phyloP scores from a whole-genome alignment of 2,329 filamentous ascomycete genomes.

The Ceratocystis cubensis region DNA sequence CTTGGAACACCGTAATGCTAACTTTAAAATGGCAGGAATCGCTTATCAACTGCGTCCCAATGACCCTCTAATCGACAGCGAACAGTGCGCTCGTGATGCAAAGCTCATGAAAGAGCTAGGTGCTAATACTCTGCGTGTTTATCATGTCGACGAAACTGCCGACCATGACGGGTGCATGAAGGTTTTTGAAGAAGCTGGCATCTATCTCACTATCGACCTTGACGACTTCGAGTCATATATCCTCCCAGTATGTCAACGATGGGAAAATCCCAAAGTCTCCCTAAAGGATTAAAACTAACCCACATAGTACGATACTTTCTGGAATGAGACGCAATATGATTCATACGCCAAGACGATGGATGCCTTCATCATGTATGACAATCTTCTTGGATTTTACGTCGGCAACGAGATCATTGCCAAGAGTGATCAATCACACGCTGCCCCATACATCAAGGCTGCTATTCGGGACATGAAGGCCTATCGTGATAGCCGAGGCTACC shows the following conservation, averaged over 20 bases:
- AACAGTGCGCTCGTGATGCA: slow-evolving; percentile 66
- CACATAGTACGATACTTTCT: slow-evolving; percentile 45
- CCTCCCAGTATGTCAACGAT: slow-evolving; percentile 38
- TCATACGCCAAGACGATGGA: slow-evolving; percentile 63
- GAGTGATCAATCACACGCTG: slow-evolving; percentile 46
- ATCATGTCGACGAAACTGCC: slow-evolving; percentile 62
- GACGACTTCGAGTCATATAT: slow-evolving; percentile 64
- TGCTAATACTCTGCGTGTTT: slow-evolving; percentile 74
- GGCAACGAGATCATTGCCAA: slow-evolving; percentile 76
- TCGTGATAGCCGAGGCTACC: slow-evolving; percentile 60
- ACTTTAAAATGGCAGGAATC: slow-evolving; percentile 42
- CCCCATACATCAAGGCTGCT: slow-evolving; percentile 74
- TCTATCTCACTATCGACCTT: slow-evolving; percentile 75
- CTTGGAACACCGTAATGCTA: slow-evolving; percentile 12
- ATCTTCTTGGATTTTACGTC: slow-evolving; percentile 71
- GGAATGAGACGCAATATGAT: slow-evolving; percentile 60
- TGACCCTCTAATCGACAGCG: slow-evolving; percentile 63
- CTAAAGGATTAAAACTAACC: not conserved
- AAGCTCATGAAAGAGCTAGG: slow-evolving; percentile 67
- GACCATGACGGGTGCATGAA: slow-evolving; percentile 73
- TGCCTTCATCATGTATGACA: slow-evolving; percentile 63
- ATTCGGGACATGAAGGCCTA: slow-evolving; percentile 73
- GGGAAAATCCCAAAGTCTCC: not conserved
- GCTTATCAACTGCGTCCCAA: slow-evolving; percentile 49
- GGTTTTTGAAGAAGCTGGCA: slow-evolving; percentile 64